A percentile compares a stretch with the other conserved stretches of the same genome.
Conservation (phyloP, 2,329 filamentous ascomycete genomes). For the Talaromyces sp. region DNA sequence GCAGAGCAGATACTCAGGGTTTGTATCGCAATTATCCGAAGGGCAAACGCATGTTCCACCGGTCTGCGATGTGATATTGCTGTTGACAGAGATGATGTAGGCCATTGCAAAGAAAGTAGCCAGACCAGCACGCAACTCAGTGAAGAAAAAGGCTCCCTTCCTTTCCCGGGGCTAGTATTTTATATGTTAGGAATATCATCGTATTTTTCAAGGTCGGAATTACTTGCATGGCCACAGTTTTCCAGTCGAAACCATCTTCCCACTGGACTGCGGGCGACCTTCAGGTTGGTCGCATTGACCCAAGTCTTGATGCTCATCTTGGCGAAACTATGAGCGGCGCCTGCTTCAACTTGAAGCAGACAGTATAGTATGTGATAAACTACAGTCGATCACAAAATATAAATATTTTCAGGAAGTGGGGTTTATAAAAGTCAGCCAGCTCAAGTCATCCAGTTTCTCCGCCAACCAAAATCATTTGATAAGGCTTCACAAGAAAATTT, state of each 20-base stretch:
- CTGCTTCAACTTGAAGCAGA: background rate
- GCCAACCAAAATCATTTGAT: slow-evolving; percentile 2
- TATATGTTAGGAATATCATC: slow-evolving; percentile 7
- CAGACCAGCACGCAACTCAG: slow-evolving; percentile 79
- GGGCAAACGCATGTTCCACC: slow-evolving; percentile 78
- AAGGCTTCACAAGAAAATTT: background rate
- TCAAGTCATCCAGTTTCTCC: background rate
- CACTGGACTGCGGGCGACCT: slow-evolving; percentile 65
- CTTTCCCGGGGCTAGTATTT: slow-evolving; percentile 64
- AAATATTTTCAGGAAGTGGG: background rate
- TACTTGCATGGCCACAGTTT: slow-evolving; percentile 76
- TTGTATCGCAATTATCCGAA: slow-evolving; percentile 51
- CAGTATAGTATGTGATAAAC: background rate
- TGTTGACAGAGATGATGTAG: slow-evolving; percentile 72
- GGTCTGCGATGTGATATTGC: slow-evolving; percentile 69
- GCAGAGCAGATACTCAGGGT: slow-evolving; percentile 49
- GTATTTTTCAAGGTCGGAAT: background rate
- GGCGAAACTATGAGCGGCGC: background rate
- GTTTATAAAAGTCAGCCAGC: background rate
- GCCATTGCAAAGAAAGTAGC: slow-evolving; percentile 82
- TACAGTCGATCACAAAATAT: background rate
- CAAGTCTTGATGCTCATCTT: slow-evolving; percentile 21
- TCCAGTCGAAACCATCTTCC: slow-evolving; percentile 79
- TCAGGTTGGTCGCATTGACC: slow-evolving; percentile 32
- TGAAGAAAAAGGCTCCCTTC: slow-evolving; percentile 76